These are phyloP conservation scores for Colletotrichum scovillei DNA, from an alignment of 2,329 filamentous ascomycete species.

Conservation along the genomic window DNA sequence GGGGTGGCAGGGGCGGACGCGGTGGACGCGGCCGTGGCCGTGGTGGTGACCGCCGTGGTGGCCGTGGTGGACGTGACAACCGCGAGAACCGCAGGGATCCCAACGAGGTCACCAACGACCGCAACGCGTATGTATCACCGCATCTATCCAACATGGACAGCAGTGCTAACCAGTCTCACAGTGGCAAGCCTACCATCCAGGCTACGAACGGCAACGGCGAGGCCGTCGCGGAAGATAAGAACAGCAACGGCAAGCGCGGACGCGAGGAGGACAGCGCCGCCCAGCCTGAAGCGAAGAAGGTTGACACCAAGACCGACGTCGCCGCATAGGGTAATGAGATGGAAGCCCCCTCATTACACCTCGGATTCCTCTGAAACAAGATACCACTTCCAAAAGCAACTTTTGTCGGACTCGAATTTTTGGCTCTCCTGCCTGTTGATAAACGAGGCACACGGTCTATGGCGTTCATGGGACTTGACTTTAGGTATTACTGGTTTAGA, in stretches of 20 bases:
- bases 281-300: slow-evolving; percentile 71
- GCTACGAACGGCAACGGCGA: slow-evolving; percentile 54
- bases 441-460: slow-evolving; percentile 33
- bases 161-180: slow-evolving; percentile 36
- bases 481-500: slow-evolving; percentile 35
- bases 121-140: slow-evolving; percentile 45
- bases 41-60: slow-evolving; percentile 53
- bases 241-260: slow-evolving; percentile 62
- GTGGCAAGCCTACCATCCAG: slow-evolving; percentile 56
- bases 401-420: slow-evolving; percentile 34
- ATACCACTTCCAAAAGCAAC: slow-evolving; percentile 37
- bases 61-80: slow-evolving; percentile 48
- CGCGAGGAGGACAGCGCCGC: slow-evolving; percentile 62
- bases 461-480: slow-evolving; percentile 33
- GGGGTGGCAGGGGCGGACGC: slow-evolving; percentile 55
- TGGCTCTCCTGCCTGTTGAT: slow-evolving; percentile 28
- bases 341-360: neutral
- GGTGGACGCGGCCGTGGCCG: slow-evolving; percentile 53
- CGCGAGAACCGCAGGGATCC: slow-evolving; percentile 48
- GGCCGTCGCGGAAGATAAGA: slow-evolving; percentile 39
- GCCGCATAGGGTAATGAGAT: slow-evolving; percentile 25
- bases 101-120: slow-evolving; percentile 44
- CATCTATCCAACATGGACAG: neutral
- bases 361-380: slow-evolving; percentile 24
- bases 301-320: slow-evolving; percentile 61